A percentile compares a stretch with the other conserved stretches of the same genome.
Evolutionary conservation across 805 yeast genomes (phyloP).

Genomic region (Lipomyces spencermartinsiae): DNA sequence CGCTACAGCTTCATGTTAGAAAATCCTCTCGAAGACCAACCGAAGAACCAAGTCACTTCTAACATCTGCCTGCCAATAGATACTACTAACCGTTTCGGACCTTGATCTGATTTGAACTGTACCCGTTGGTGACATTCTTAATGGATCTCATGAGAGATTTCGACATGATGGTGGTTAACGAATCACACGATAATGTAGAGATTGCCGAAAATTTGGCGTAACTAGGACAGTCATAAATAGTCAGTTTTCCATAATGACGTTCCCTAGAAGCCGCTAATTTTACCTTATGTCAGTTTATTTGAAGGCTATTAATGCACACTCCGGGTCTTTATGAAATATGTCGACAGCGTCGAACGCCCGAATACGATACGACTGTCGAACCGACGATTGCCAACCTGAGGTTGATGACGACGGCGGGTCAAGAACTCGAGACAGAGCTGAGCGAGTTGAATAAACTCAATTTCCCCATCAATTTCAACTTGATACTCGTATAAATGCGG

Average conservation of each 20-base stretch:
- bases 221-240: not conserved
- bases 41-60: not conserved
- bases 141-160: conserved; percentile 35
- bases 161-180: conserved; percentile 22
- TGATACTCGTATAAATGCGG: too few relatives aligned
- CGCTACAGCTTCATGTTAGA: conserved; percentile 51
- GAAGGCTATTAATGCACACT: too few relatives aligned
- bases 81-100: conserved; percentile 66
- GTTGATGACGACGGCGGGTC: not conserved
- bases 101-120: conserved; percentile 82
- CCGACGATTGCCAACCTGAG: not conserved
- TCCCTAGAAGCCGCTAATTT: too few relatives aligned
- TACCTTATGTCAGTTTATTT: too few relatives aligned
- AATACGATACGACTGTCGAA: not conserved
- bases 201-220: not conserved
- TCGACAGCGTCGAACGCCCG: too few relatives aligned
- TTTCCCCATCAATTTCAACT: too few relatives aligned
- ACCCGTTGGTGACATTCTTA: conserved; percentile 89
- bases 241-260: not conserved
- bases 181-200: not conserved
- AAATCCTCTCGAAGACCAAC: not conserved
- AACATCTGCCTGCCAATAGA: not conserved
- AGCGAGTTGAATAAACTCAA: too few relatives aligned
- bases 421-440: not conserved
- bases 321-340: too few relatives aligned